Percentiles rank a stretch among this genome's conserved stretches.
These are phyloP conservation scores for Leonotis leonurus DNA, from an alignment of 257 asterid genomes.

Conservation along the genomic window DNA sequence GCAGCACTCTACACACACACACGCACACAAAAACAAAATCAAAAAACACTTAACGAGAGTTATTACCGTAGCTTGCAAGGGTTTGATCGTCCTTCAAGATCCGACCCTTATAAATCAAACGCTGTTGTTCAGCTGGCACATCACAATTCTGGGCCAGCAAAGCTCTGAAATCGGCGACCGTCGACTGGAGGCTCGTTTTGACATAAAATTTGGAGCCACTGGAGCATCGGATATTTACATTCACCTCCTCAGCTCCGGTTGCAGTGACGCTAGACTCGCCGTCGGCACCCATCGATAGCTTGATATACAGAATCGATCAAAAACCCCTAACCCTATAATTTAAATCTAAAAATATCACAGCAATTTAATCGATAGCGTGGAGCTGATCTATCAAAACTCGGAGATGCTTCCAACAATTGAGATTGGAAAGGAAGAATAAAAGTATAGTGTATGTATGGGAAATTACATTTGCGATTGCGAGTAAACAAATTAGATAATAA, in stretches of 20 bases:
- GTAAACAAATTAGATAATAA: too few species aligned
- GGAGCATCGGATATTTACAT: constrained; percentile 48
- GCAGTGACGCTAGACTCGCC: constrained; percentile 33
- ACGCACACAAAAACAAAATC: neutral
- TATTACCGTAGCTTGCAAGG: constrained; percentile 47
- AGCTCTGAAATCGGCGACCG: constrained; percentile 43
- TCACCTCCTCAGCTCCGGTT: constrained; percentile 35
- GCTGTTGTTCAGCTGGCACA: constrained; percentile 53
- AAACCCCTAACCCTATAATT: too few species aligned
- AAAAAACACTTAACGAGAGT: neutral
- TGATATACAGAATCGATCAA: constrained; percentile 11
- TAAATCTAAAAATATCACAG: too few species aligned
- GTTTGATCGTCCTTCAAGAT: constrained; percentile 56
- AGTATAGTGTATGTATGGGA: too few species aligned
- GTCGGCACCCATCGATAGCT: constrained; percentile 33
- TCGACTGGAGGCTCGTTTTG: constrained; percentile 36
- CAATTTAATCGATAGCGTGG: too few species aligned
- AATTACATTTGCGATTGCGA: too few species aligned
- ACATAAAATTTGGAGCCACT: constrained; percentile 56
- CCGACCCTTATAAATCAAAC: constrained; percentile 59
- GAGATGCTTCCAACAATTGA: neutral
- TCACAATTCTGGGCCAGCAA: constrained; percentile 42
- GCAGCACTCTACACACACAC: neutral
- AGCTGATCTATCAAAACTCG: too few species aligned
- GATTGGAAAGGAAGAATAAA: neutral